Percentiles rank a stretch among this genome's conserved stretches.
Conservation (phyloP, 805 yeast genomes). For the Starmera quercuum region DNA sequence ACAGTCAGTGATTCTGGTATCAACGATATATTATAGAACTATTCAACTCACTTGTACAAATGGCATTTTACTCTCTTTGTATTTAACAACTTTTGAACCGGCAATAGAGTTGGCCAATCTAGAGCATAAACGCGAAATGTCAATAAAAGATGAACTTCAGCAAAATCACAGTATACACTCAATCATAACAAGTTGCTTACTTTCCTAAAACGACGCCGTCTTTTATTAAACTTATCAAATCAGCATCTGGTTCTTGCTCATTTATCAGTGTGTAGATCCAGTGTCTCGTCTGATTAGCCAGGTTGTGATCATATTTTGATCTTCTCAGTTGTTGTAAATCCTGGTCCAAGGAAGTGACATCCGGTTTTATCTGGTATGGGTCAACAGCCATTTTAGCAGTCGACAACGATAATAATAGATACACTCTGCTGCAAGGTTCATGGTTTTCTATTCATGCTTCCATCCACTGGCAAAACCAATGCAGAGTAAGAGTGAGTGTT, state of each 20-base stretch:
- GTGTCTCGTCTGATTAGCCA: slow-evolving; percentile 33
- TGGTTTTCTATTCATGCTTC: too few species aligned
- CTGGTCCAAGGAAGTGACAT: slow-evolving; percentile 55
- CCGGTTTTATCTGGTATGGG: slow-evolving; percentile 23
- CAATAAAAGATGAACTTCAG: too few species aligned
- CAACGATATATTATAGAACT: not conserved
- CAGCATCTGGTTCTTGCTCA: slow-evolving; percentile 27
- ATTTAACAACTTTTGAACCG: slow-evolving; percentile 29
- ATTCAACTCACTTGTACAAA: slow-evolving; percentile 36
- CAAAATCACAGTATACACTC: too few species aligned
- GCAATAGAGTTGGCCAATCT: slow-evolving; percentile 33
- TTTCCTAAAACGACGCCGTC: slow-evolving; percentile 54
- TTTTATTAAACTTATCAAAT: slow-evolving; percentile 47
- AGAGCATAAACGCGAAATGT: slow-evolving; percentile 6
- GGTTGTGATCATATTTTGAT: slow-evolving; percentile 38
- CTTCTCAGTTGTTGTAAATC: slow-evolving; percentile 45
- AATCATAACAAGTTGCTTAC: too few species aligned
- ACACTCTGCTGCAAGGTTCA: too few species aligned
- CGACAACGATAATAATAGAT: too few species aligned
- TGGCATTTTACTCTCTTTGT: slow-evolving; percentile 62
- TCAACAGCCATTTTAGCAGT: slow-evolving; percentile 8
- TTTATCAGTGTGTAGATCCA: slow-evolving; percentile 46
- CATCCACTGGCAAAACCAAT: not conserved
- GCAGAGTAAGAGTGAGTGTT: not conserved
- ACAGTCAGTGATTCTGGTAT: not conserved